Evolutionary conservation across 2,329 filamentous ascomycete species (phyloP), one percentile per base, ranked within the genome.

Genomic region (Cordyceps tenuipes): DNA sequence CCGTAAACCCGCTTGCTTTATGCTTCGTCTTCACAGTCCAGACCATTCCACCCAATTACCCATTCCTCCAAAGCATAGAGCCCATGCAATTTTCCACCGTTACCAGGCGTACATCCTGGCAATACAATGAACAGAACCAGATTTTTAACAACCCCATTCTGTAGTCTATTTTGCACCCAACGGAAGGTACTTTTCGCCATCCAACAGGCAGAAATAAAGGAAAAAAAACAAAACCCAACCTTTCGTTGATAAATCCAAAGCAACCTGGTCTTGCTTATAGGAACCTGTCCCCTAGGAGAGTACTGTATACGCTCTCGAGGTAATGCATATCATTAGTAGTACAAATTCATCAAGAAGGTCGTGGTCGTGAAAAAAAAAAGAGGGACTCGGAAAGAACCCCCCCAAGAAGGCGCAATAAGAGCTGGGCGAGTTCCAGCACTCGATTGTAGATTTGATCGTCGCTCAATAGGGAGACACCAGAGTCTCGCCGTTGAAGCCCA

Each of bases 111-210:
- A 8, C 44, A 26, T 57, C 46, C 21, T 57, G 21, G 21, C 9
- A 39, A 49, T n/a, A 41, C 34, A 56, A 21, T 19, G 19, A 50
- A 12, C 31, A 58, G 50, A 51, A 51, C 8, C 36, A 51, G 46
- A 21, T 34, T 34, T 51, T 58, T 44, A 34, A 43, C 56, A 51
- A 26, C 44, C 29, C 8, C 41, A 43, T 36, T 21, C 47, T 52
- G 47, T 58, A 58, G 26, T 58, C 62, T 59, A 61, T 57, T 49
- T 50, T 50, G 47, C 39, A 56, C 56, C 56, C 60, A 51, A 34
- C 31, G 44, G 39, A 41, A 47, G 46, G 15, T 34, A 51, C 31
- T 39, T 50, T 29, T 61, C 19, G n/a, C 59, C 55, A 52, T 52
- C 59, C 59, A 61, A 52, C 39, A 19, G 50, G 36, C 47, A 52